Conservation (phyloP, 805 yeast species). For the Kurtzmaniella fragi region DNA sequence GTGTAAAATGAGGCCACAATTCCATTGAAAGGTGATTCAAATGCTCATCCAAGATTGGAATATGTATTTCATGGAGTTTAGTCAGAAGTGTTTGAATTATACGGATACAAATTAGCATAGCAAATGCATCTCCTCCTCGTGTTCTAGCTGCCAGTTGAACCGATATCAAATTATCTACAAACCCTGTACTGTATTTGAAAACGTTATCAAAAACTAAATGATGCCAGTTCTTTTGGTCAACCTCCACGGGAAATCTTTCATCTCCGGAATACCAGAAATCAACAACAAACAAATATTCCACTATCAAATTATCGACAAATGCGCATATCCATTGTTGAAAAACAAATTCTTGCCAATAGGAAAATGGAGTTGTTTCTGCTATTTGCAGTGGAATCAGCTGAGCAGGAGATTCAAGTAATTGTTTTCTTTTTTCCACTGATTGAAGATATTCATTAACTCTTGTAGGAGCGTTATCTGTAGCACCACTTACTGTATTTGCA, state of each 20-base stretch:
- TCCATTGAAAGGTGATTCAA: constrained; percentile 58
- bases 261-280: constrained; percentile 59
- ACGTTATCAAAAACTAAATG: constrained; percentile 32
- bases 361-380: constrained; percentile 68
- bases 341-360: constrained; percentile 67
- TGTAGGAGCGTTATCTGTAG: background rate
- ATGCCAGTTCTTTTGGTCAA: constrained; percentile 19
- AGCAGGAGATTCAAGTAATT: constrained; percentile 50
- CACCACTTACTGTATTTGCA: constrained; percentile 1
- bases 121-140: constrained; percentile 59
- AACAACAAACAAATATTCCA: constrained; percentile 67
- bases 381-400: constrained; percentile 77
- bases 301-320: constrained; percentile 67
- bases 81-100: constrained; percentile 60
- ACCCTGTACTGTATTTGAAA: constrained; percentile 41
- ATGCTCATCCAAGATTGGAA: constrained; percentile 69
- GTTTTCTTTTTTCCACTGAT: constrained; percentile 53
- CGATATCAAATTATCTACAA: constrained; percentile 11
- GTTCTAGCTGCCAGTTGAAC: background rate
- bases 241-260: constrained; percentile 19
- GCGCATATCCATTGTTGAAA: constrained; percentile 72
- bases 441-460: constrained; percentile 41
- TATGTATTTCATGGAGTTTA: constrained; percentile 57
- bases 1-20: constrained; percentile 86
- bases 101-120: constrained; percentile 70